Base-by-base conservation (phyloP, 2,329 filamentous ascomycete genomes). In the Penicillium thymicola region DNA sequence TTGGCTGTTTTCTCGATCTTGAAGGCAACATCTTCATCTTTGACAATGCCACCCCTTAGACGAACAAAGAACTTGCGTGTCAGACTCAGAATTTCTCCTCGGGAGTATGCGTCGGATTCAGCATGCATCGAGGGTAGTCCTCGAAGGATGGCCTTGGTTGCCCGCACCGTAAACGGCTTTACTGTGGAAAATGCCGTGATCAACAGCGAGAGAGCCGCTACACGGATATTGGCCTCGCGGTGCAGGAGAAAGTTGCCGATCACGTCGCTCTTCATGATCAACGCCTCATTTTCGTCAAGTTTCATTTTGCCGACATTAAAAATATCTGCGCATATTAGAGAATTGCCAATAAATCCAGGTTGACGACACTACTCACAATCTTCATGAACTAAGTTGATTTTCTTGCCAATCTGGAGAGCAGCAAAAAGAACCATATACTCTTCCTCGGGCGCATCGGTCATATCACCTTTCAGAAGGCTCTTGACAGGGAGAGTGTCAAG, bases 91-190 rank as follows among this genome's bases (percentile, higher is more conserved):
- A 95, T 81, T 64, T 96, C 90, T 56, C 92, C 88, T 55, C 94
- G 85, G 62, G 92, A 89, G 65, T 93, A 91, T 6, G 93, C 87
- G 69, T 97, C 92, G 0, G 89, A 86, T 60, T 97, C 92, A 3
- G 90, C 85, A 69, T 95, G 88, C 61, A 93, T 85, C 16, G 87
- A 82, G 1, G 83, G 81, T 4, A 97, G 75, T 57, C 90, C 85
- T 34, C 77, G 79, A 51, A 81, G 81, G 2, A 97, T 76, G 13
- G 88, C 80, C 3, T 75, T 71, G 3, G 97, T 78, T 0, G 87
- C 82, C 10, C 77, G 79, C 0, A 75, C 66, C 0, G 87, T 87
- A 51, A 95, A 86, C 1, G 91, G 88, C 51, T 85, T 85, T 3
- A 89, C 91, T 0, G 87, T 87, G 2, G 89, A 85, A 10, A 86